A percentile compares a stretch with the other conserved stretches of the same genome.
Conservation (phyloP, 768 basidiomycete genomes). For the Mycena leptocephala region DNA sequence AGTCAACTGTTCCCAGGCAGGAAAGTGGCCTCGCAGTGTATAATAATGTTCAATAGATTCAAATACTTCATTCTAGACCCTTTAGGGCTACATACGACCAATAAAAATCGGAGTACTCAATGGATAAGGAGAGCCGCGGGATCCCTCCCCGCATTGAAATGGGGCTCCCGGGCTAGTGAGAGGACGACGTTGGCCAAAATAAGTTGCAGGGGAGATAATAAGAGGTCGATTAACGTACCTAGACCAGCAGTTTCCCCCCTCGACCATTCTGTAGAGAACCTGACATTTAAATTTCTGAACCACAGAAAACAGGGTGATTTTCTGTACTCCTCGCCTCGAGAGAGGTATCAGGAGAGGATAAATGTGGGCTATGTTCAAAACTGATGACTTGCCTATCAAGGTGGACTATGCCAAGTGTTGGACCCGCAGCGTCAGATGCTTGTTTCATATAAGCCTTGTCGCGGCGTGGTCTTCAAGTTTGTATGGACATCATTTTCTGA, state of each 20-base stretch:
- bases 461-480: neutral
- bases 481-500: neutral
- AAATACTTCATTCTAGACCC: neutral
- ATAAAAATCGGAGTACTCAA: neutral
- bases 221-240: neutral
- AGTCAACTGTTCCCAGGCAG: too few relatives aligned
- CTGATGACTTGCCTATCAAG: neutral
- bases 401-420: neutral
- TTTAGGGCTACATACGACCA: neutral
- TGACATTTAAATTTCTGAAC: neutral
- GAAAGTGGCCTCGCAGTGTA: too few relatives aligned
- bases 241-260: neutral
- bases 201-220: neutral
- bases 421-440: neutral
- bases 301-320: neutral
- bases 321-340: neutral
- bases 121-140: neutral
- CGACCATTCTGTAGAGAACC: neutral
- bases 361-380: neutral
- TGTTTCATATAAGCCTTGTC: neutral
- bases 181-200: neutral
- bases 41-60: neutral
- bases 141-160: neutral
- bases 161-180: neutral
- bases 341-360: neutral